A percentile compares a stretch with the other conserved stretches of the same genome.
Evolutionary conservation across 2,329 filamentous ascomycete genomes (phyloP).

Genomic region (Aspergillus sp.): DNA sequence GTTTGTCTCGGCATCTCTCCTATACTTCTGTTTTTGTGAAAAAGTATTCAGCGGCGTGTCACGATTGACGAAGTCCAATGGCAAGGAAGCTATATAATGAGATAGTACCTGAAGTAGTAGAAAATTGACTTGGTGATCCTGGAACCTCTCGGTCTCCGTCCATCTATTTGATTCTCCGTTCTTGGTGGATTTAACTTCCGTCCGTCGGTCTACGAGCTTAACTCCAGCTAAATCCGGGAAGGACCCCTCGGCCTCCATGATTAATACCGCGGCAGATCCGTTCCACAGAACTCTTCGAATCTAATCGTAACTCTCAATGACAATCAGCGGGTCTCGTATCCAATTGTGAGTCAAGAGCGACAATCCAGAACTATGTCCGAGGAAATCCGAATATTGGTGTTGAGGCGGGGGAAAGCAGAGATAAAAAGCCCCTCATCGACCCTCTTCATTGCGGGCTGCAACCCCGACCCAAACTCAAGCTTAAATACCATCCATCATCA

Average conservation of each 20-base stretch:
- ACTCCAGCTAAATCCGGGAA: neutral
- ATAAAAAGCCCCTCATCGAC: neutral
- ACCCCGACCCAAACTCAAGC: neutral
- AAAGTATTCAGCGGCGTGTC: constrained; percentile 2
- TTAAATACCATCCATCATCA: too few species aligned
- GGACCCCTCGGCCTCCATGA: neutral
- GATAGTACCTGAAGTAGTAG: neutral
- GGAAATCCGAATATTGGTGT: neutral
- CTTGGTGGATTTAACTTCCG: neutral
- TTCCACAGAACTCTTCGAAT: neutral
- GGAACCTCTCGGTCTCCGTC: neutral
- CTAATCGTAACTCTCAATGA: neutral
- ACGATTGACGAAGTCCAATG: constrained; percentile 3
- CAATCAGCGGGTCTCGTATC: neutral
- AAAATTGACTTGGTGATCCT: neutral
- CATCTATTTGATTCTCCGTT: neutral
- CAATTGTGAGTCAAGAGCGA: neutral
- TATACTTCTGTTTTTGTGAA: neutral
- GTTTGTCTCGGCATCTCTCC: neutral
- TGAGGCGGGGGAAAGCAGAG: neutral
- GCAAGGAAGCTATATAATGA: neutral
- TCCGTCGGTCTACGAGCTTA: neutral
- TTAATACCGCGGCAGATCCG: neutral
- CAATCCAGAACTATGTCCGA: neutral
- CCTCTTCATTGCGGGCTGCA: neutral